These are phyloP conservation scores for Sedum album DNA, from an alignment of 164 flowering plant genomes.

Conservation along the genomic window DNA sequence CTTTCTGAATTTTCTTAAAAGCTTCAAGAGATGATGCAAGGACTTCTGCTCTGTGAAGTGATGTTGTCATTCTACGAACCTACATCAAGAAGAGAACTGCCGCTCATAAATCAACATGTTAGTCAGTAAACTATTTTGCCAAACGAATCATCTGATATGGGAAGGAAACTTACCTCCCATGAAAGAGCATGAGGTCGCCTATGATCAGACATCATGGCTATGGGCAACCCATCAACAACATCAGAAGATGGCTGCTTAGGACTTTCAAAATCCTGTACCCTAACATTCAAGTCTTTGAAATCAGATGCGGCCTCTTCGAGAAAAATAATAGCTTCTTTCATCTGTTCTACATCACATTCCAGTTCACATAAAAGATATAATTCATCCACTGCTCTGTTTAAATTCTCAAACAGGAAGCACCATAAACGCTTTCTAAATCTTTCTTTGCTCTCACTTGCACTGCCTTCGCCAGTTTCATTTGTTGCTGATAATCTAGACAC, in stretches of 20 bases:
- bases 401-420: slow-evolving; percentile 90
- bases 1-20: slow-evolving; percentile 82
- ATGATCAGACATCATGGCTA: slow-evolving; percentile 57
- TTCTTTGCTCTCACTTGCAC: slow-evolving; percentile 74
- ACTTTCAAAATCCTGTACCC: slow-evolving; percentile 78
- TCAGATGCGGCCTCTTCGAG: slow-evolving; percentile 91
- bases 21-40: slow-evolving; percentile 91
- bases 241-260: slow-evolving; percentile 40
- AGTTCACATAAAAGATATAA: slow-evolving; percentile 91
- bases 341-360: slow-evolving; percentile 87
- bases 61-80: slow-evolving; percentile 94
- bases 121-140: not conserved
- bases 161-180: slow-evolving; percentile 71
- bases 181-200: slow-evolving; percentile 95
- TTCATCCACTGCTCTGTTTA: slow-evolving; percentile 92
- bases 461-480: slow-evolving; percentile 31
- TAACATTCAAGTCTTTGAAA: slow-evolving; percentile 57
- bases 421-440: slow-evolving; percentile 88
- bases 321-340: slow-evolving; percentile 87
- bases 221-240: slow-evolving; percentile 33
- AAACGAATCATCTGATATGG: slow-evolving; percentile 4
- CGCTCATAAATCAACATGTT: slow-evolving; percentile 9
- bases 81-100: slow-evolving; percentile 26
- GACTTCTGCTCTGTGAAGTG: slow-evolving; percentile 90
- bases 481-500: slow-evolving; percentile 20